These are phyloP conservation scores for Aschersonia sp. DNA, from an alignment of 2,329 filamentous ascomycete species.

Conservation along the genomic window DNA sequence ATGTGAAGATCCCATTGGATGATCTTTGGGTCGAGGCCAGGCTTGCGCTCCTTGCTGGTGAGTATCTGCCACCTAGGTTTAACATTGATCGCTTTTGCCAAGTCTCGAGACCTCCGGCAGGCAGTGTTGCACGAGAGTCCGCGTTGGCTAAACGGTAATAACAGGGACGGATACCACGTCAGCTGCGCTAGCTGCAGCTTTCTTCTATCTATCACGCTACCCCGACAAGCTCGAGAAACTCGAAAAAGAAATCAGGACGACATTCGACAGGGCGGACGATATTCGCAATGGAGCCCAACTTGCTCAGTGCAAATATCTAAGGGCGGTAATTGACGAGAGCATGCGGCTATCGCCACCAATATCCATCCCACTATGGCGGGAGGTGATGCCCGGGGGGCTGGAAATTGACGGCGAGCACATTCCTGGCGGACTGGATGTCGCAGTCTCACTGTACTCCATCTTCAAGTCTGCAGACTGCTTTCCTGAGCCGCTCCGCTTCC, in stretches of 20 bases:
- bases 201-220: constrained; percentile 2
- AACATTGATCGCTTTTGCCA: background rate
- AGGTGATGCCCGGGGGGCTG: background rate
- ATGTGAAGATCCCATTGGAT: background rate
- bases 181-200: background rate
- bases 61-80: background rate
- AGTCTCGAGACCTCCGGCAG: background rate
- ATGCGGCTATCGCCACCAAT: constrained; percentile 1
- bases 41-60: background rate
- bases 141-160: background rate
- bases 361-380: constrained; percentile 1
- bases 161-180: background rate
- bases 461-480: constrained; percentile 5
- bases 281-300: constrained; percentile 1
- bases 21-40: background rate
- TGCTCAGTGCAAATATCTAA: constrained; percentile 1
- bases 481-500: constrained; percentile 6
- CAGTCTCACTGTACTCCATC: constrained; percentile 1
- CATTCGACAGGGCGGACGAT: constrained; percentile 1
- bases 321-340: constrained; percentile 1
- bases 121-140: background rate
- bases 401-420: constrained; percentile 2
- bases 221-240: background rate
- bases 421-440: constrained; percentile 1
- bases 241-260: constrained; percentile 1